Percentiles rank a stretch among this genome's conserved stretches.
phyloP scores from a whole-genome alignment of 371 early-diverging fungal species.

The Mortierella sp. region DNA sequence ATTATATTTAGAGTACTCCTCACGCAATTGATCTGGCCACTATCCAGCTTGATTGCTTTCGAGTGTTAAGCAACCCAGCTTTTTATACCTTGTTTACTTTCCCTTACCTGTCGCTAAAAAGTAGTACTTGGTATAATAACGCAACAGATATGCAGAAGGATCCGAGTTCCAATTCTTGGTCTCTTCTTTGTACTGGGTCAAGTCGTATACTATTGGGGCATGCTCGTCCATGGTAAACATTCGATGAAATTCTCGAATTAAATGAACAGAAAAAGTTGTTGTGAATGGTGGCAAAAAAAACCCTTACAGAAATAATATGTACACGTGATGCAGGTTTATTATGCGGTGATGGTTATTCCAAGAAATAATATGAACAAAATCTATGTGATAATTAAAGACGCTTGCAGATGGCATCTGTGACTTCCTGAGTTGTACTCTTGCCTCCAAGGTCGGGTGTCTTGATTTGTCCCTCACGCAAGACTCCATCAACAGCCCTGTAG shows the following conservation, averaged over 20 bases:
- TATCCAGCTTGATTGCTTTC: too few relatives aligned
- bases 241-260: not conserved
- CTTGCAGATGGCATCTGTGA: constrained; percentile 85
- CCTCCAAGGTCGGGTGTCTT: constrained; percentile 96
- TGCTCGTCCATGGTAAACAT: constrained; percentile 40
- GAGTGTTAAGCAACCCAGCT: not conserved
- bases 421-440: constrained; percentile 84
- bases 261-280: not conserved
- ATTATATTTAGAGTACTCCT: not conserved
- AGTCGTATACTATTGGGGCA: constrained; percentile 50
- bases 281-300: not conserved
- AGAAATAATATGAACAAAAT: too few relatives aligned
- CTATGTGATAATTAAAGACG: constrained; percentile 63
- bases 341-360: not conserved
- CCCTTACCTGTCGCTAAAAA: constrained; percentile 28
- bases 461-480: constrained; percentile 69
- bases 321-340: constrained; percentile 9
- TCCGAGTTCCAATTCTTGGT: constrained; percentile 38
- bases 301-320: not conserved
- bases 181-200: constrained; percentile 40
- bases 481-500: constrained; percentile 88
- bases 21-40: not conserved
- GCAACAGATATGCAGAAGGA: constrained; percentile 42
- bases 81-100: not conserved
- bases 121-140: constrained; percentile 49